Base-by-base conservation (phyloP, 2,329 filamentous ascomycete species). In the Colletotrichum tanaceti region DNA sequence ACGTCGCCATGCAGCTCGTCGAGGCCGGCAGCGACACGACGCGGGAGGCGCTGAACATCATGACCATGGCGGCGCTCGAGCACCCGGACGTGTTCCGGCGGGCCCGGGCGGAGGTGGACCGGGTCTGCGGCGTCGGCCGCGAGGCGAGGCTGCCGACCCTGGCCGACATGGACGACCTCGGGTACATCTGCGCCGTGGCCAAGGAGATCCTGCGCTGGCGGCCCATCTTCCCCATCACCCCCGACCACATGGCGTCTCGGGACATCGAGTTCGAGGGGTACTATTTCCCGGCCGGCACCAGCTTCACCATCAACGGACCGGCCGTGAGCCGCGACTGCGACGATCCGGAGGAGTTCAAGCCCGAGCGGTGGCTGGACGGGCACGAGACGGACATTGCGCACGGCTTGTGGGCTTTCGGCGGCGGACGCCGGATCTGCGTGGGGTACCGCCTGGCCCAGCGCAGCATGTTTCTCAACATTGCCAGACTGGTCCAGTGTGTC, bases 171-270 rank as follows among this genome's bases (percentile, higher is more conserved):
- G 73, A 78, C 1, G 74, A 75, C 2, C 68, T 85, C 47, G 79
- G 78, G 2, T 82, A 81, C 44, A 78, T 82, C 22, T 79, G 79
- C 14, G 55, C 55, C 55, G 47, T 58, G 55, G 55, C 55, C 49
- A 83, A 84, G 69, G 83, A 86, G 72, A 77, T 79, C 1, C 73
- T 85, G 58, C 76, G 83, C 13, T 85, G 83, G 82, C 74, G 79
- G 9, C 82, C 81, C 1, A 79, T 80, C 22, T 77, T 83, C 6
- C 74, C 77, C 10, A 53, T 77, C 13, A 73, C 75, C 76, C 65
- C 81, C 72, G 64, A 78, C 38, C 81, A 81, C 70, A 76, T 78
- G 53, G 72, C 78, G 5, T 78, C 78, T 38, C 74, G 80, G 55
- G 83, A 84, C 54, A 77, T 84, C 65, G 80, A 82, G 28, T 58